These are phyloP conservation scores for Alloteropsis semialata DNA, from an alignment of 176 grass and related monocot species.

Conservation along the genomic window DNA sequence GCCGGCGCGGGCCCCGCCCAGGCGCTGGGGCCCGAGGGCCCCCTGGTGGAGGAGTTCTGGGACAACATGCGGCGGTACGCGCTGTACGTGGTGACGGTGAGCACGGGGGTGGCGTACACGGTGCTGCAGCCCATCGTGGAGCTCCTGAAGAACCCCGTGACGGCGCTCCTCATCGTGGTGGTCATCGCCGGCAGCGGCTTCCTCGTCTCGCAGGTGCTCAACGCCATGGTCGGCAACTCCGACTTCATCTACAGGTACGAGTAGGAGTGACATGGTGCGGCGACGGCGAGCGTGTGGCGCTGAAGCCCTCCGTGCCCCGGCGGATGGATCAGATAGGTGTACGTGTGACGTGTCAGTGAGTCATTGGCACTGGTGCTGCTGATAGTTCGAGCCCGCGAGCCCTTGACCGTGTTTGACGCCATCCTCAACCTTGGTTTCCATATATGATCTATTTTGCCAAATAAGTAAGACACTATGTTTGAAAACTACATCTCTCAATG, in stretches of 20 bases:
- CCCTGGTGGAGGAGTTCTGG: constrained; percentile 94
- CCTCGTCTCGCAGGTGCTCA: constrained; percentile 76
- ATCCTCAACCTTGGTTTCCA: too few relatives aligned
- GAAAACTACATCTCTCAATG: too few relatives aligned
- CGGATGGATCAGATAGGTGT: neutral
- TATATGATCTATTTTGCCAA: too few relatives aligned
- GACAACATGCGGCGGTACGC: constrained; percentile 89
- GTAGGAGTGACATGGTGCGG: neutral
- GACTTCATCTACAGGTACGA: constrained; percentile 81
- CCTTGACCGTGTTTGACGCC: neutral
- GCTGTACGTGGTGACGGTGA: constrained; percentile 77
- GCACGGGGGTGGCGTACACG: constrained; percentile 77
- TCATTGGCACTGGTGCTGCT: neutral
- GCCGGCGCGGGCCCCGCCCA: constrained; percentile 34
- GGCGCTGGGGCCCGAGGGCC: constrained; percentile 82
- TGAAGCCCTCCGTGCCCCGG: neutral
- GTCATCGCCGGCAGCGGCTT: constrained; percentile 64
- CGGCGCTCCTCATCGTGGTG: constrained; percentile 64
- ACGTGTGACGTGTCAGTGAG: neutral
- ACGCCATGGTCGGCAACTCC: constrained; percentile 90
- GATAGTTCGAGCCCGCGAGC: neutral
- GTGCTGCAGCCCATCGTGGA: constrained; percentile 73
- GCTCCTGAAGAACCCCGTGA: constrained; percentile 85
- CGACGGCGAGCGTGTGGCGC: neutral
- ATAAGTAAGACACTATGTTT: too few relatives aligned